phyloP scores from a whole-genome alignment of 2,329 filamentous ascomycete species.

The Dothidotthia symphoricarpi region DNA sequence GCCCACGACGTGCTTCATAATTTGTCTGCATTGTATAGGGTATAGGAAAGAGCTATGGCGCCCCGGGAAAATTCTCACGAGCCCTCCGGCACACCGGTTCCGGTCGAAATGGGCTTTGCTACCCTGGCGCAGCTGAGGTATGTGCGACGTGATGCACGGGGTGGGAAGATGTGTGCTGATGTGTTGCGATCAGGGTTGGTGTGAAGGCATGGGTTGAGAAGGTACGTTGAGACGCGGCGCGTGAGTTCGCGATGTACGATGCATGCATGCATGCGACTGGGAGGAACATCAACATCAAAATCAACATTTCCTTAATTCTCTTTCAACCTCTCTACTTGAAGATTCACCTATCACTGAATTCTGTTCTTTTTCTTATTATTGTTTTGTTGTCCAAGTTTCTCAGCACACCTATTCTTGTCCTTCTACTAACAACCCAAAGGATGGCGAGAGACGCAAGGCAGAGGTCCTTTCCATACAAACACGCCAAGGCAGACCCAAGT shows the following conservation, averaged over 20 bases:
- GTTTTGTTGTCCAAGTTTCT: not conserved
- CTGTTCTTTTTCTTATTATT: not conserved
- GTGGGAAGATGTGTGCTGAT: slow-evolving; percentile 28
- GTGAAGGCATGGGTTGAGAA: slow-evolving; percentile 68
- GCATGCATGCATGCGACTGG: not conserved
- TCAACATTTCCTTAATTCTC: not conserved
- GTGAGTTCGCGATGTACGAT: slow-evolving; percentile 5
- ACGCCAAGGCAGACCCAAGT: slow-evolving; percentile 81
- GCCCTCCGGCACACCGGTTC: slow-evolving; percentile 55
- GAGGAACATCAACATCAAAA: slow-evolving; percentile 14
- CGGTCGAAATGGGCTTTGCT: slow-evolving; percentile 73
- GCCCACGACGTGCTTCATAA: no score
- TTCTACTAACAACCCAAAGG: slow-evolving; percentile 45
- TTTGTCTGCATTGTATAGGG: no score
- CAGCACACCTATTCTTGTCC: not conserved
- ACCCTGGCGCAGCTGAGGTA: slow-evolving; percentile 81
- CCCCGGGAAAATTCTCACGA: slow-evolving; percentile 56
- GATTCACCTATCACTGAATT: not conserved
- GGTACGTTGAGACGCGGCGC: slow-evolving; percentile 49
- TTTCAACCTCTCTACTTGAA: not conserved
- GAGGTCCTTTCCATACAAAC: slow-evolving; percentile 95
- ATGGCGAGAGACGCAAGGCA: slow-evolving; percentile 83
- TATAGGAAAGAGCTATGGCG: no score
- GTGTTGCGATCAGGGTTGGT: slow-evolving; percentile 54
- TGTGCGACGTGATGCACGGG: slow-evolving; percentile 40